Base-by-base conservation (phyloP, 148 eudicot genomes). In the Euryodendron excelsum region DNA sequence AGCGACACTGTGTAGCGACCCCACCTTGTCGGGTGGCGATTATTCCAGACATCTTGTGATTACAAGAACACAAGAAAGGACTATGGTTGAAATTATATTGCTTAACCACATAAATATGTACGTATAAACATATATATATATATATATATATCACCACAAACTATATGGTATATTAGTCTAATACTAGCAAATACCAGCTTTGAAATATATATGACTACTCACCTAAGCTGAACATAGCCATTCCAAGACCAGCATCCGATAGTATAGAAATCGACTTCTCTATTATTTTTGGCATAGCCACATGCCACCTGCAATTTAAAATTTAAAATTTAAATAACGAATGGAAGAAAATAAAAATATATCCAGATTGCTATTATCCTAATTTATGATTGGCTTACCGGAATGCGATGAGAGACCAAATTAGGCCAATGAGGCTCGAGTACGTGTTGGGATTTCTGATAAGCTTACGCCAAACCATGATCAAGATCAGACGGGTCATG, bases 171-270 rank as follows among this genome's bases (percentile, higher is more conserved):
- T n/a, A n/a, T n/a, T n/a, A n/a, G n/a, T n/a, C n/a, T n/a, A n/a
- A n/a, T n/a, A n/a, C n/a, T n/a, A n/a, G n/a, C 45, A 41, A 41
- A 0, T 41, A 9, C 2, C 3, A 52, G 64, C n/a, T 21, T 20
- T 23, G 73, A 52, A 53, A 55, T 55, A 55, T 66, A 55, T 55
- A 55, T 66, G 73, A 39, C 59, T 21, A 39, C 28, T 44, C 41
- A 90, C 97, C 98, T 80, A 94, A 86, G 79, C 98, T 94, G 80
- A 92, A 92, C 98, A 94, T 94, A 75, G 98, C 97, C 98, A 94
- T 92, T 71, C 98, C 98, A 61, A 94, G 97, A 1, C 98, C 97
- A 77, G 97, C 98, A 84, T 94, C 92, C 2, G 98, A 94, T 31
- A 94, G 87, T 68, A 94, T 94, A 3, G 90, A 81, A 37, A 94